Evolutionary conservation across 1,284 basidiomycete genomes (phyloP), one percentile per base, ranked within the genome.

Genomic region (Ustilago vetiveriae): DNA sequence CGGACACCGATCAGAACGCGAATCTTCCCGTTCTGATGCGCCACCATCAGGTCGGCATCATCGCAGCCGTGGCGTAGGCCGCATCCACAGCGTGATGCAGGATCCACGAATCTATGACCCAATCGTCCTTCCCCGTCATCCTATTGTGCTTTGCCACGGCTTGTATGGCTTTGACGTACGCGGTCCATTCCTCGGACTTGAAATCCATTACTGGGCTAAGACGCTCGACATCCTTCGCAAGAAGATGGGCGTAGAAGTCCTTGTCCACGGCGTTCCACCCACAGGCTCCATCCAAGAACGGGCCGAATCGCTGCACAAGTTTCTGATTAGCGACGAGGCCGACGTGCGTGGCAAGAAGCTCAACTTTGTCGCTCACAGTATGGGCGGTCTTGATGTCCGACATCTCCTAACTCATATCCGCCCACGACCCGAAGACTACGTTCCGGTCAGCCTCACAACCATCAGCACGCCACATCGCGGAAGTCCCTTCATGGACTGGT

Each of bases 401-500:
- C 89, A 97, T 81, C 85, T 98, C 16, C 93, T 98, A 54, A 88
- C 91, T 3, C 90, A 91, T 80, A 86, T 95, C 75, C 87, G 87
- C 65, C 94, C 95, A 0, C 62, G 43, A 6, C 60, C 66, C 13
- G 86, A 84, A 16, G 88, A 91, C 50, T 98, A 98, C 83, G 86
- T 85, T 1, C 94, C 96, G 0, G 83, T 93, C 35, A 94, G 92
- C 7, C 84, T 98, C 59, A 98, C 92, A 0, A 92, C 90, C 16
- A 88, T 99, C 67, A 90, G 90, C 40, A 98, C 96, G 0, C 96
- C 96, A 16, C 96, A 99, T 82, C 88, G 91, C 23, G 95, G 95
- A 23, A 94, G 91, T 74, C 94, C 95, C 0, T 98, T 98, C 82
- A 98, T 98, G 96, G 94, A 98, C 83, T 98, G 95, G 95, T 98